Evolutionary conservation across 768 basidiomycete species (phyloP).

Genomic region (Scleroderma bovista): DNA sequence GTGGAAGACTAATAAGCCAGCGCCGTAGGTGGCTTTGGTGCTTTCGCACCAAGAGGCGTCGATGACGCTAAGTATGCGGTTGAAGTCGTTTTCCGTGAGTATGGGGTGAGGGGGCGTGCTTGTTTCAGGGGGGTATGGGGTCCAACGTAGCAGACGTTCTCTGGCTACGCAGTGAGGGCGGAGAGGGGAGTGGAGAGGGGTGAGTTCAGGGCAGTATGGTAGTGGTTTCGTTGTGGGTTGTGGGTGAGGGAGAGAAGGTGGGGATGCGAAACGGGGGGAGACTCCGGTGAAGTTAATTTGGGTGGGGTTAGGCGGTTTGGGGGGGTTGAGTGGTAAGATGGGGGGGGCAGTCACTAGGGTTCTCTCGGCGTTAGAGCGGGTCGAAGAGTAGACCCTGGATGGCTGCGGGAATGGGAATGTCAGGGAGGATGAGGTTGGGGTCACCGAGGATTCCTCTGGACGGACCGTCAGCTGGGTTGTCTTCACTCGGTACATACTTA

Average conservation of each 20-base stretch:
- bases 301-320: no score
- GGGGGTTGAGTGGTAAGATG: no score
- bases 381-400: not conserved
- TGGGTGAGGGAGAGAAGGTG: no score
- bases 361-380: no score
- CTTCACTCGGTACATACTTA: not conserved
- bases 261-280: no score
- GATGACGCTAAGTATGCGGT: constrained; percentile 21
- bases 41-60: constrained; percentile 21
- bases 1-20: constrained; percentile 36
- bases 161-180: not conserved
- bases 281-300: no score
- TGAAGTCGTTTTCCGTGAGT: not conserved
- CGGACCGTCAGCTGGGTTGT: not conserved
- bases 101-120: not conserved
- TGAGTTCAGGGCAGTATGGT: no score
- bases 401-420: constrained; percentile 6
- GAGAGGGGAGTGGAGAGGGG: not conserved
- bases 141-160: not conserved
- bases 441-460: not conserved
- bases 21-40: constrained; percentile 33
- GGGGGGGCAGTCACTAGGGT: no score
- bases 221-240: no score
- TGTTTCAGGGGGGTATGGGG: not conserved
- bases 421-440: constrained; percentile 2